Percentiles rank a stretch among this genome's conserved stretches.
phyloP scores from a whole-genome alignment of 306 rosid species.

The Carpinus fangiana region DNA sequence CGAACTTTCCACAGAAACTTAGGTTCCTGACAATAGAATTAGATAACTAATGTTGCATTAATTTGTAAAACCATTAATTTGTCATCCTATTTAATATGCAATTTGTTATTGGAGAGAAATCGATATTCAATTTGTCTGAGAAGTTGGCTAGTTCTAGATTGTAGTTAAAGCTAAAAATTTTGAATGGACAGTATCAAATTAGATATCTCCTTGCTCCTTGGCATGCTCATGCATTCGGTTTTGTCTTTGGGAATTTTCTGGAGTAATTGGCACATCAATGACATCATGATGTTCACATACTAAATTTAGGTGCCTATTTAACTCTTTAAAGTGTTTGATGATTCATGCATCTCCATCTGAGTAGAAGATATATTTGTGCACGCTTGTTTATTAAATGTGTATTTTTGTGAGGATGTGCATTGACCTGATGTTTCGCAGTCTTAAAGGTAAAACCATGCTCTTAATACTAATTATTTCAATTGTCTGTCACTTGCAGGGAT shows the following conservation, averaged over 20 bases:
- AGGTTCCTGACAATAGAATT: not conserved
- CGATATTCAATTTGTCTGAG: not conserved
- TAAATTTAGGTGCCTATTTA: not conserved
- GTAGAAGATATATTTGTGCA: not conserved
- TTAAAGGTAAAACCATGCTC: not conserved
- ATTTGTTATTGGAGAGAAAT: not conserved
- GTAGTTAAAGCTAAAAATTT: not conserved
- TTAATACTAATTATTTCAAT: slow-evolving; percentile 12
- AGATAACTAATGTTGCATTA: not conserved
- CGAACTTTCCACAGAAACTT: not conserved
- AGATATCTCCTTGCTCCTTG: not conserved
- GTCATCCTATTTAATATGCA: not conserved
- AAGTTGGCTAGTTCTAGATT: not conserved
- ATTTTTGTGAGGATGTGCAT: not conserved
- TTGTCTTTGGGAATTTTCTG: not conserved
- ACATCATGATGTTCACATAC: slow-evolving; percentile 5
- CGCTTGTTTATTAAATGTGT: not conserved
- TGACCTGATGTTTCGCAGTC: not conserved
- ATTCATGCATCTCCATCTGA: not conserved
- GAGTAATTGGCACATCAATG: not conserved
- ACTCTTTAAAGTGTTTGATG: not conserved
- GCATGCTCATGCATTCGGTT: not conserved
- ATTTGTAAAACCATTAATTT: not conserved
- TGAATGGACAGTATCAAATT: not conserved
- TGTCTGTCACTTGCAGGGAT: slow-evolving; percentile 45